Evolutionary conservation across 139 green algal genomes (phyloP), one percentile per base, ranked within the genome.

Genomic region (Chlamydomonas sphaeroides): DNA sequence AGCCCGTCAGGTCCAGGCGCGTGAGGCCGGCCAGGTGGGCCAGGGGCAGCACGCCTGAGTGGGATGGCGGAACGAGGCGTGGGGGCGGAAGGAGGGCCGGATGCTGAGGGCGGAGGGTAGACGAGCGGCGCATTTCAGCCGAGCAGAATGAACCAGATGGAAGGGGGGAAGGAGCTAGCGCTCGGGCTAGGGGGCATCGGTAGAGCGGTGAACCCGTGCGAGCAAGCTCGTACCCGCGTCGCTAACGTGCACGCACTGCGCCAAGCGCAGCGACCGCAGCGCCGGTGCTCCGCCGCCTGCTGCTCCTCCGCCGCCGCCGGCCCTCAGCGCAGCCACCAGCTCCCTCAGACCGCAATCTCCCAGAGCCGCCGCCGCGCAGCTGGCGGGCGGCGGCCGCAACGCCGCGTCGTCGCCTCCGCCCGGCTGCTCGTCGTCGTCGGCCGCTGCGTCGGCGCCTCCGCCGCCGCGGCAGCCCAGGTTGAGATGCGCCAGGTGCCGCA

Each of bases 181-280:
- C n/a, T n/a, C n/a, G n/a, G n/a, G n/a, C n/a, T n/a, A n/a, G n/a
- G n/a, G n/a, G n/a, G n/a, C n/a, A n/a, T n/a, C n/a, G n/a, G n/a
- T n/a, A n/a, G n/a, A n/a, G n/a, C n/a, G n/a, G n/a, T n/a, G n/a
- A n/a, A 53, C 11, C 45, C 45, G 11, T 53, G 11, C 45, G 45
- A 21, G 11, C 45, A 53, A 53, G 11, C 14, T 53, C 80, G 21
- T 45, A 90, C 88, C 88, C 79, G 62, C 79, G 70, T 92, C 89
- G 7, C 70, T 84, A 3, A 92, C 63, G 68, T 91, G 89, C 36
- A 92, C 89, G 53, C 89, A 92, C 56, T 91, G 89, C 36, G 84
- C 73, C 10, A 92, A 53, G 70, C 89, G 86, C 0, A 92, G 63
- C 32, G 35, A 76, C 36, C 65, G 63, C 28, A 92, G 80, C 35